phyloP scores from a whole-genome alignment of 1,284 basidiomycete species.

The Puccinia hordei region DNA sequence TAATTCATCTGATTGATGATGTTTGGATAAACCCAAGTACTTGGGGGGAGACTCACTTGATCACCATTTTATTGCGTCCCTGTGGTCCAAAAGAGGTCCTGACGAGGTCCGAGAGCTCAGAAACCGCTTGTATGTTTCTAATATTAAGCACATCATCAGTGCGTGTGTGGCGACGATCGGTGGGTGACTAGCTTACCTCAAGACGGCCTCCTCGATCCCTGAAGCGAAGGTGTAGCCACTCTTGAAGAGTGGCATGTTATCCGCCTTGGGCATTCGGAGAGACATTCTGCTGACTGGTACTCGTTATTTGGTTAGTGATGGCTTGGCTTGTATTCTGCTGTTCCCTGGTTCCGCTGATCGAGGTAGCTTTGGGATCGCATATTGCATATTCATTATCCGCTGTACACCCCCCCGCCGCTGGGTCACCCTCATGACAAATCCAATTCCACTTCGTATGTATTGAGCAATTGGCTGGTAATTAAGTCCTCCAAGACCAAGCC shows the following conservation, averaged over 20 bases:
- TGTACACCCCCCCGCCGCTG: too few relatives aligned
- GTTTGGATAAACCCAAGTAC: background rate
- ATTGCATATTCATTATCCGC: background rate
- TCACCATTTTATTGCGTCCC: constrained; percentile 90
- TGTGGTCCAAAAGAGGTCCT: constrained; percentile 67
- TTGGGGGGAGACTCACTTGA: constrained; percentile 65
- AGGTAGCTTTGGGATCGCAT: background rate
- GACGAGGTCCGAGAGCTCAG: constrained; percentile 90
- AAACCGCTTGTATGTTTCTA: constrained; percentile 92
- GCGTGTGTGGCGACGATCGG: background rate
- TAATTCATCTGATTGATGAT: background rate
- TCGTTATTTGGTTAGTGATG: background rate
- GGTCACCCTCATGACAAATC: background rate
- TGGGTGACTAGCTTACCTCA: constrained; percentile 53
- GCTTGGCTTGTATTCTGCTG: background rate
- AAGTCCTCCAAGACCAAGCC: too few relatives aligned
- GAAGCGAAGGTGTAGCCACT: constrained; percentile 65
- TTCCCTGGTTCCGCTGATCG: background rate
- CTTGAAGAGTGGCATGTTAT: constrained; percentile 88
- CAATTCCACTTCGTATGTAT: too few relatives aligned
- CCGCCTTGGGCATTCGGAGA: constrained; percentile 88
- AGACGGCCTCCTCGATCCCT: constrained; percentile 58
- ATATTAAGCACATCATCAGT: constrained; percentile 49
- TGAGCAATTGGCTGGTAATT: too few relatives aligned
- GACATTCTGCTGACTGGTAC: constrained; percentile 67